Percentiles rank a stretch among this genome's conserved stretches.
Conservation (phyloP, 1,139 yeast species). For the Meyerozyma smithsonii region DNA sequence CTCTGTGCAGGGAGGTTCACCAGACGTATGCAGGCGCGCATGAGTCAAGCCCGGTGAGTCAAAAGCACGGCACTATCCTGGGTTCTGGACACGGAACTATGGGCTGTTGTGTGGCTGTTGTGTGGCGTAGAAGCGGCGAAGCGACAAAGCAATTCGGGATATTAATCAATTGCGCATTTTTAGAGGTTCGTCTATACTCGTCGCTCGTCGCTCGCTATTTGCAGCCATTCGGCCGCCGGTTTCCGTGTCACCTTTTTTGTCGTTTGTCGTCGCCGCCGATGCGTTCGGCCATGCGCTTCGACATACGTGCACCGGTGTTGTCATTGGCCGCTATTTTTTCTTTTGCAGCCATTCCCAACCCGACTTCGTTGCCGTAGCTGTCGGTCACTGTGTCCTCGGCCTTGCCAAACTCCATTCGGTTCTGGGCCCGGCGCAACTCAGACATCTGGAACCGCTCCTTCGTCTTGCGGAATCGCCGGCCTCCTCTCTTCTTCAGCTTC, state of each 20-base stretch:
- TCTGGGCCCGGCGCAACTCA: slow-evolving; percentile 77
- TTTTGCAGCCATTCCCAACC: slow-evolving; percentile 64
- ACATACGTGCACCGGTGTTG: slow-evolving; percentile 47
- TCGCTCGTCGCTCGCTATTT: background rate
- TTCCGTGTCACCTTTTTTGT: background rate
- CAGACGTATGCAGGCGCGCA: too few species aligned
- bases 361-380: slow-evolving; percentile 74
- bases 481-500: slow-evolving; percentile 82
- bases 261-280: slow-evolving; percentile 17
- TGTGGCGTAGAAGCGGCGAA: too few species aligned
- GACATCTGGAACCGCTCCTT: slow-evolving; percentile 80
- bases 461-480: slow-evolving; percentile 70
- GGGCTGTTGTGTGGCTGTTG: too few species aligned
- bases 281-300: slow-evolving; percentile 49
- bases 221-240: background rate
- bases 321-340: slow-evolving; percentile 36
- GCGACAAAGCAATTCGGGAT: too few species aligned
- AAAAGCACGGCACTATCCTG: background rate
- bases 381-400: slow-evolving; percentile 60
- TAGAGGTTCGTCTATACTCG: too few species aligned
- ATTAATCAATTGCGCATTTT: too few species aligned
- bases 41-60: slow-evolving; percentile 2
- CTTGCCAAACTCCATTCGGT: slow-evolving; percentile 78
- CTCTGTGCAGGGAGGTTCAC: slow-evolving; percentile 1
- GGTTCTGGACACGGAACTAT: too few species aligned